Base-by-base conservation (phyloP, 352 stramenopile species). In the Phytophthora aleatoria region DNA sequence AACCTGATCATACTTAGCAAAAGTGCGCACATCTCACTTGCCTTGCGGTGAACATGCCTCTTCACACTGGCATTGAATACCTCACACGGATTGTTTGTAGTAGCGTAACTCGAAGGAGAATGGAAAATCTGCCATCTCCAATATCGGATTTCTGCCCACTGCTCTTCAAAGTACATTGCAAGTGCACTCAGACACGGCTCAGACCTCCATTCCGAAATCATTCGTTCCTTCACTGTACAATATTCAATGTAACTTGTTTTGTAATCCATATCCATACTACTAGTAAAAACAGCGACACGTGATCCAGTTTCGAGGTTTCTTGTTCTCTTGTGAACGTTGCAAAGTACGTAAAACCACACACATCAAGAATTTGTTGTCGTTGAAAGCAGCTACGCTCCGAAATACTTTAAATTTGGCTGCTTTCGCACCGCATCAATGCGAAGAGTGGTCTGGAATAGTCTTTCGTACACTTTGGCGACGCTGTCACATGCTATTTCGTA, bases 1-100 rank as follows among this genome's bases (percentile, higher is more conserved):
- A 66, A n/a, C 28, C 8, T 58, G 12, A 58, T 53, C 57, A 58
- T 65, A 13, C 48, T 65, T 28, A 30, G 5, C 16, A 66, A 24
- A 11, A 54, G 20, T 3, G 11, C 33, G 20, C 58, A 66, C 20
- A 50, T 56, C 6, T 66, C 50, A 20, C 2, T n/a, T 15, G 42
- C 10, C 33, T 60, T 50, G 11, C 26, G 24, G 5, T 48, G 44
- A 12, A 50, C 41, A 16, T 66, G 58, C 9, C 42, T 5, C 26
- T 60, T 60, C 11, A 55, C 58, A 28, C 12, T 59, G 1, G 43
- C 50, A 61, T 57, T 44, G 44, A 52, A 60, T 26, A 41, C 35
- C 9, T 61, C 50, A 12, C 27, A 56, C 13, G 26, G 27, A 16
- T 52, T 56, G 7, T 67, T 67, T 12, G 42, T 61, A 3, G 59